Base-by-base conservation (phyloP, 2,329 filamentous ascomycete genomes). In the Colletotrichum sp. region DNA sequence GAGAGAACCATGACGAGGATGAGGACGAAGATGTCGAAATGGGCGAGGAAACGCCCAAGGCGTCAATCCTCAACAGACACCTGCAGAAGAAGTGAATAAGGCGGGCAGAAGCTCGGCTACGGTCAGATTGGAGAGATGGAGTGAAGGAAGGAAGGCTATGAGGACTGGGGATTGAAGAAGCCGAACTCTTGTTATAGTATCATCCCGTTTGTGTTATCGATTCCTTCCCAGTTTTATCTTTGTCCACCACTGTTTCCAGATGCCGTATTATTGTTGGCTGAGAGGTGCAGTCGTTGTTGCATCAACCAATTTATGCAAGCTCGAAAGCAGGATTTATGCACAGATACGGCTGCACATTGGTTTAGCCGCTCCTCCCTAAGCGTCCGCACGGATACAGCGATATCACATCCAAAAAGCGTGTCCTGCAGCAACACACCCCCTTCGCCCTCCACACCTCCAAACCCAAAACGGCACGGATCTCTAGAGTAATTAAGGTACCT, bases 391-490 rank as follows among this genome's bases (percentile, higher is more conserved):
- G 26, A 32, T 76, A 76, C 26, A 72, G 18, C 32, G 34, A 73
- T 76, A 68, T 59, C 44, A 28, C 32, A 63, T 64, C 39, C 59
- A 63, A 75, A 55, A 44, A 60, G 72, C 32, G 32, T 64, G 52
- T 72, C 32, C 60, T 39, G 32, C 32, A 59, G 65, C 73, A 65
- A 64, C 64, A 69, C 74, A 65, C 63, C 74, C 62, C 69, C 55
- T 72, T 75, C 62, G 64, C 62, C 69, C 64, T 73, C 64, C 71
- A 74, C 74, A 63, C 60, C 57, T 65, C 74, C 70, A 76, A 69
- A 59, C 74, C 74, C 74, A 65, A 76, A 76, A 65, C 74, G 74
- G 74, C 26, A 73, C 39, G n/a, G 36, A 68, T 44, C 49, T 65
- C 63, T 15, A 68, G 30, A 76, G 72, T 65, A 65, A 36, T 65